Evolutionary conservation across 495 filamentous ascomycete genomes (phyloP).

Genomic region (Mycothermus thermophilus): DNA sequence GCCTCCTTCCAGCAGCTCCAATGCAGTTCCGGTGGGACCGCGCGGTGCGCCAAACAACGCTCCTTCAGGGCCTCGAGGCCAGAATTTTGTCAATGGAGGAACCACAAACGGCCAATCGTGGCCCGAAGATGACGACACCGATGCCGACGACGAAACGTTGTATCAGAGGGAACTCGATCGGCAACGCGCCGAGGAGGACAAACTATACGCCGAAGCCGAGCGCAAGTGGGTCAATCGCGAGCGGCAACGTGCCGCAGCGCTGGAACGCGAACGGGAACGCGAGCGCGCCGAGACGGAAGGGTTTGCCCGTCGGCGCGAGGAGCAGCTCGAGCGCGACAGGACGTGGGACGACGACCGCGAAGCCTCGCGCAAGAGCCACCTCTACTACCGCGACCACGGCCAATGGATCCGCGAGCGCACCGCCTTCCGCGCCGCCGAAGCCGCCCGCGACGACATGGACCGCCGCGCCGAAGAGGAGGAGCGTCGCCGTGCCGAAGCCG

Average conservation of each 20-base stretch:
- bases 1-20: slow-evolving; percentile 48
- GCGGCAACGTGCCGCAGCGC: slow-evolving; percentile 62
- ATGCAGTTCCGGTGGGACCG: slow-evolving; percentile 65
- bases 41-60: slow-evolving; percentile 56
- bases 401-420: slow-evolving; percentile 75
- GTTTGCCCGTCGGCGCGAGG: slow-evolving; percentile 35
- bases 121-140: slow-evolving; percentile 75
- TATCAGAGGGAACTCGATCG: slow-evolving; percentile 58
- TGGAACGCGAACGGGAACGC: slow-evolving; percentile 67
- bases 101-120: slow-evolving; percentile 42
- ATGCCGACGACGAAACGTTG: slow-evolving; percentile 77
- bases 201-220: slow-evolving; percentile 73
- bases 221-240: slow-evolving; percentile 84
- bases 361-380: slow-evolving; percentile 51
- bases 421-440: slow-evolving; percentile 56
- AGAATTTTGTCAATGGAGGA: slow-evolving; percentile 70
- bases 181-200: slow-evolving; percentile 59
- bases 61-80: slow-evolving; percentile 63
- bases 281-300: slow-evolving; percentile 64
- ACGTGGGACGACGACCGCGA: slow-evolving; percentile 88
- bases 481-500: slow-evolving; percentile 48
- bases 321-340: slow-evolving; percentile 55
- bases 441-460: slow-evolving; percentile 64
- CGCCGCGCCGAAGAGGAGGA: slow-evolving; percentile 66
- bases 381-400: slow-evolving; percentile 77